Conservation (phyloP, 1,284 basidiomycete species). For the Pseudozyma hubeiensis region DNA sequence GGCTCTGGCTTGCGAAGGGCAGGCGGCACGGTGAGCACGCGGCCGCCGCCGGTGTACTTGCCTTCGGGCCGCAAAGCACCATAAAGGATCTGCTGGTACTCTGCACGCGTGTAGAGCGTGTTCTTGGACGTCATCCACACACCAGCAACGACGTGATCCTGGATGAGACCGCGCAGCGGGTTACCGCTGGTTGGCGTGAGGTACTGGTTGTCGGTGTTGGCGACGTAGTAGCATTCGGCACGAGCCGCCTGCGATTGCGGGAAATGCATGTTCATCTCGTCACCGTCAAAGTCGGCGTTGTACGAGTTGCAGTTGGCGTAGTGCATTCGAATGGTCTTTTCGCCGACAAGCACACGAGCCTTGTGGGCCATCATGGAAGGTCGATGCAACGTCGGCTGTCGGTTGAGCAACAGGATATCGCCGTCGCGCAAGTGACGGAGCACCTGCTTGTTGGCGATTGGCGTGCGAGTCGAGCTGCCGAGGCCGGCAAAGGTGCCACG, state of each 20-base stretch:
- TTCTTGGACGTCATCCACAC: slow-evolving; percentile 99
- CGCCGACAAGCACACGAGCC: slow-evolving; percentile 89
- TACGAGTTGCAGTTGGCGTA: slow-evolving; percentile 99
- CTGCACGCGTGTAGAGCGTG: slow-evolving; percentile 91
- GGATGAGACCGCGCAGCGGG: slow-evolving; percentile 95
- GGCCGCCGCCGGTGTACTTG: slow-evolving; percentile 76
- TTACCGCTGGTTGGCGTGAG: slow-evolving; percentile 97
- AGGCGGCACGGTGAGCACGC: slow-evolving; percentile 86
- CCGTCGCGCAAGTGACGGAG: slow-evolving; percentile 94
- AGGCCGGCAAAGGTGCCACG: slow-evolving; percentile 66
- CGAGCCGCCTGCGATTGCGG: slow-evolving; percentile 94
- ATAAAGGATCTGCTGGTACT: slow-evolving; percentile 96
- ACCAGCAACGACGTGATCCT: slow-evolving; percentile 98
- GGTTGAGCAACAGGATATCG: slow-evolving; percentile 94
- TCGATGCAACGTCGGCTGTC: slow-evolving; percentile 98
- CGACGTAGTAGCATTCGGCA: slow-evolving; percentile 80
- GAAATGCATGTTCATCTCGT: slow-evolving; percentile 99
- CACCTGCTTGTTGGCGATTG: slow-evolving; percentile 90
- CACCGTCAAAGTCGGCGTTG: slow-evolving; percentile 99
- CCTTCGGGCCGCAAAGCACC: slow-evolving; percentile 93
- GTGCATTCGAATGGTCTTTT: slow-evolving; percentile 99
- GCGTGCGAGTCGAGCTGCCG: slow-evolving; percentile 66
- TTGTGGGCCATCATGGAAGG: slow-evolving; percentile 99
- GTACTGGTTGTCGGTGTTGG: slow-evolving; percentile 99
- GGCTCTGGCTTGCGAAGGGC: slow-evolving; percentile 90